phyloP scores from a whole-genome alignment of 176 grass and related monocot species.

The Aegilops umbellulata region DNA sequence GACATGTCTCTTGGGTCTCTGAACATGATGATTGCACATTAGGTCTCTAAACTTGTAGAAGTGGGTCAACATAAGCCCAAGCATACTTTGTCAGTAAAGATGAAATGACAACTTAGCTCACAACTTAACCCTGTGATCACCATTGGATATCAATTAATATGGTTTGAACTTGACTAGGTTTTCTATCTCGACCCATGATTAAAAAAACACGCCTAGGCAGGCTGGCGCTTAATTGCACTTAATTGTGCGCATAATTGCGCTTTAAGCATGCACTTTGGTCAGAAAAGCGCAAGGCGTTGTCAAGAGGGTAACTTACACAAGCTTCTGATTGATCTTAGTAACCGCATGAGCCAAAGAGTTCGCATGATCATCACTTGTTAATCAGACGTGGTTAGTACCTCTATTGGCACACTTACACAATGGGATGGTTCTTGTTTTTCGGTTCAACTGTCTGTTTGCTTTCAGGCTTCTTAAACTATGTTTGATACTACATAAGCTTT shows the following conservation, averaged over 20 bases:
- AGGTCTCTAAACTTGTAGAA: constrained; percentile 5
- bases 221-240: too few species aligned
- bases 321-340: background rate
- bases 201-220: too few species aligned
- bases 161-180: background rate
- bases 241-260: too few species aligned
- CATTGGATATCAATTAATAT: background rate
- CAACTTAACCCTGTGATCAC: background rate
- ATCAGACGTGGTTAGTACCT: background rate
- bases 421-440: background rate
- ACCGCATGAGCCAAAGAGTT: background rate
- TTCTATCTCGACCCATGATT: background rate
- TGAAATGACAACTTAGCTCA: background rate
- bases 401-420: background rate
- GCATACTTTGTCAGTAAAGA: background rate
- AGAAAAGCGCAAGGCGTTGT: too few species aligned
- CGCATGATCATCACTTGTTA: background rate
- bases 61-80: constrained; percentile 2
- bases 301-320: background rate
- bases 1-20: constrained; percentile 1
- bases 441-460: background rate
- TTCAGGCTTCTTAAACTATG: constrained; percentile 3
- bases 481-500: constrained; percentile 27
- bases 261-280: too few species aligned
- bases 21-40: background rate